phyloP scores from a whole-genome alignment of 306 rosid species.

The Medicago lupulina region DNA sequence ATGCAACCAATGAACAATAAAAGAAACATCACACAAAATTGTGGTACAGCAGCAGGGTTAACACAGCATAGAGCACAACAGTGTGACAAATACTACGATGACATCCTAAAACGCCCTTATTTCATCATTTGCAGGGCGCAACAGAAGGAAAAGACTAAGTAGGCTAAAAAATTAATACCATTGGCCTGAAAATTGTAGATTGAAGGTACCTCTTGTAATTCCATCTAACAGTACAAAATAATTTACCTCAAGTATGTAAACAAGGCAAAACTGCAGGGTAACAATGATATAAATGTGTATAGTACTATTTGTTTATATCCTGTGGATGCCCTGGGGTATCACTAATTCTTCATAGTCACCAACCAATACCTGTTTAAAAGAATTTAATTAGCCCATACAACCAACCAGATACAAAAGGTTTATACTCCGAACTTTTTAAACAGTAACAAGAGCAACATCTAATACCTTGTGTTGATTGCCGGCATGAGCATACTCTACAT shows the following conservation, averaged over 20 bases:
- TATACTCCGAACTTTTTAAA: background rate
- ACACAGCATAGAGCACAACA: background rate
- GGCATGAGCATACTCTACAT: conserved; percentile 71
- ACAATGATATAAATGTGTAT: conserved; percentile 39
- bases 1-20: conserved; percentile 16
- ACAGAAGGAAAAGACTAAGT: background rate
- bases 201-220: conserved; percentile 41
- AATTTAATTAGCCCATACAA: conserved; percentile 36
- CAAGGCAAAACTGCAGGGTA: conserved; percentile 57
- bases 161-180: conserved; percentile 29
- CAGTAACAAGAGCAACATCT: conserved; percentile 4
- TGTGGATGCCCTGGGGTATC: conserved; percentile 66
- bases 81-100: conserved; percentile 11
- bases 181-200: conserved; percentile 35
- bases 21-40: conserved; percentile 16
- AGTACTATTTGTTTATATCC: conserved; percentile 52
- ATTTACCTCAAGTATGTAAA: conserved; percentile 49
- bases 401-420: conserved; percentile 23
- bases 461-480: conserved; percentile 70
- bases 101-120: conserved; percentile 39
- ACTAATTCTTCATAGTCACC: conserved; percentile 75
- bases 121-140: conserved; percentile 37
- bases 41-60: conserved; percentile 23
- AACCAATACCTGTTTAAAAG: conserved; percentile 62
- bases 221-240: conserved; percentile 30